Conservation (phyloP, 208 protist species). For the Strigomonas culicis region DNA sequence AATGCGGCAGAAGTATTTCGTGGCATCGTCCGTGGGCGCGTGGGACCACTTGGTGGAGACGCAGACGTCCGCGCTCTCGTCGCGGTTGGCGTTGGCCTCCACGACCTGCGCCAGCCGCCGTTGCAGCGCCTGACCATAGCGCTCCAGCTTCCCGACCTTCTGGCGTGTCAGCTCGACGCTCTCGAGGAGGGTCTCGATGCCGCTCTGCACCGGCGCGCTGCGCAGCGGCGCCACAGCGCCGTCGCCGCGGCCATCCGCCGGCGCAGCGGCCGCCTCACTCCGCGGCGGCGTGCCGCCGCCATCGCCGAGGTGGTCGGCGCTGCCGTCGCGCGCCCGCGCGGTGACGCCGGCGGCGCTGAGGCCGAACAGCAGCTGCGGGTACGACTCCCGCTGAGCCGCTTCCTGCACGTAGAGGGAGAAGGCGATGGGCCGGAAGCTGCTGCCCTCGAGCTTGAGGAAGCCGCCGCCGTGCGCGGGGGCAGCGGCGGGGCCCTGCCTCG, state of each 20-base stretch:
- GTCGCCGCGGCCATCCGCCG: background rate
- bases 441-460: background rate
- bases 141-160: background rate
- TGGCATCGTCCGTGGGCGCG: too few relatives aligned
- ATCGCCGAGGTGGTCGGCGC: background rate
- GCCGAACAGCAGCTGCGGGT: background rate
- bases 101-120: background rate
- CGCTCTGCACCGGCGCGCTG: background rate
- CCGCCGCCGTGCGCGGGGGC: background rate
- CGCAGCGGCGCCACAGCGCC: background rate
- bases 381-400: background rate
- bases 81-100: too few relatives aligned
- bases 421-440: background rate
- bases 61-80: background rate
- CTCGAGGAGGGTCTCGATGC: too few relatives aligned
- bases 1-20: too few relatives aligned
- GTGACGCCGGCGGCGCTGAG: background rate
- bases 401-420: conserved; percentile 4
- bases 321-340: too few relatives aligned
- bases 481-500: background rate
- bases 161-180: too few relatives aligned
- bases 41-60: too few relatives aligned
- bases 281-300: background rate
- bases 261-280: background rate
- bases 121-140: background rate